Conservation (phyloP, 768 basidiomycete genomes). For the Leccinum aurantiacum region DNA sequence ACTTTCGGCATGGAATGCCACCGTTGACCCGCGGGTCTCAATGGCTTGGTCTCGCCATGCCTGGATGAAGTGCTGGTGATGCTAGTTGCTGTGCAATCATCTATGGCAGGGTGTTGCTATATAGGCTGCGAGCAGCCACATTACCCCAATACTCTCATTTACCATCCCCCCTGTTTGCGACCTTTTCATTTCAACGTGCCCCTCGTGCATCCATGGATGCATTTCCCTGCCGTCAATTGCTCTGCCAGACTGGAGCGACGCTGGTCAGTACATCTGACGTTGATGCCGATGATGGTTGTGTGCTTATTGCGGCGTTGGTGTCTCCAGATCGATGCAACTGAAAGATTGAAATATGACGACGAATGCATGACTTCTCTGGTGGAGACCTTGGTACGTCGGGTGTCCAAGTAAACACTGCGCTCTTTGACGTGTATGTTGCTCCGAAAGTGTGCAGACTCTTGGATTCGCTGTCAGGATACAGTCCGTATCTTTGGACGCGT, state of each 20-base stretch:
- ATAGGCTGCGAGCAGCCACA: conserved; percentile 15
- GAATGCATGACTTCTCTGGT: conserved; percentile 7
- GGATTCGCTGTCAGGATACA: conserved; percentile 4
- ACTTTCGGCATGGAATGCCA: background rate
- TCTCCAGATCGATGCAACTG: conserved; percentile 9
- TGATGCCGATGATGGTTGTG: background rate
- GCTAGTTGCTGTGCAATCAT: conserved; percentile 19
- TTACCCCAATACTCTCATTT: conserved; percentile 2
- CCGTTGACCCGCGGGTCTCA: conserved; percentile 1
- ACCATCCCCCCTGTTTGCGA: background rate
- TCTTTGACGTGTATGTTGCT: background rate
- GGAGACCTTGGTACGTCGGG: conserved; percentile 3
- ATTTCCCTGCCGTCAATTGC: background rate
- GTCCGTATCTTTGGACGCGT: conserved; percentile 1
- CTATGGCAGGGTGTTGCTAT: conserved; percentile 15
- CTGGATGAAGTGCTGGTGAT: background rate
- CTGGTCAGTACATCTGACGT: conserved; percentile 10
- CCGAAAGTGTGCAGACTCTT: conserved; percentile 4
- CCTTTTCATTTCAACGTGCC: background rate
- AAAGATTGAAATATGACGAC: background rate
- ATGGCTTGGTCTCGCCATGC: conserved; percentile 4
- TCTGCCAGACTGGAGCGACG: conserved; percentile 1
- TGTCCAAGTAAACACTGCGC: background rate
- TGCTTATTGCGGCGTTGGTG: background rate
- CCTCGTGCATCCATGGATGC: conserved; percentile 8